Conservation (phyloP, 345 rosid species). For the Brassica carinata region DNA sequence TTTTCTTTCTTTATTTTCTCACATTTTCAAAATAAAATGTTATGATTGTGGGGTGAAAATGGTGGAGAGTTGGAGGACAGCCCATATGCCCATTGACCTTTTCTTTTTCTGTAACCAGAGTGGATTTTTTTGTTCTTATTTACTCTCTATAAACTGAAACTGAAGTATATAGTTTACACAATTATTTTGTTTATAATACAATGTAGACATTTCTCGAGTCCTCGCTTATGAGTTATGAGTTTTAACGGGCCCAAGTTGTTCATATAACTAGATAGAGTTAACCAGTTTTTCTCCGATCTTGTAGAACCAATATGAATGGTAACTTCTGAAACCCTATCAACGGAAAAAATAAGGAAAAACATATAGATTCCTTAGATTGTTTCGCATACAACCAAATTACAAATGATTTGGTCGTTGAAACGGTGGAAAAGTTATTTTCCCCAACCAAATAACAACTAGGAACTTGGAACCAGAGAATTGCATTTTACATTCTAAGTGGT, state of each 20-base stretch:
- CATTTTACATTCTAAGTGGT: neutral
- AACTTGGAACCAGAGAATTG: neutral
- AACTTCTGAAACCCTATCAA: conserved; percentile 1
- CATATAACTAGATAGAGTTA: neutral
- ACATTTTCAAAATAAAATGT: neutral
- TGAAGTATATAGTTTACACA: neutral
- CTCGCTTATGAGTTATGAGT: neutral
- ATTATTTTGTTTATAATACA: neutral
- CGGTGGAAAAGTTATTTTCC: neutral
- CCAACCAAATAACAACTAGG: neutral
- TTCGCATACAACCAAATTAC: neutral
- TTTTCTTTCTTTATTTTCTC: neutral
- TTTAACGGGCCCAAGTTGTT: neutral
- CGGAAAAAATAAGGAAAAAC: neutral
- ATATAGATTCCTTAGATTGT: neutral
- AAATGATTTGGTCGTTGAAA: conserved; percentile 1
- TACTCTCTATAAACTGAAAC: neutral
- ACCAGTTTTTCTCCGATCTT: neutral
- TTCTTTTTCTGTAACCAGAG: neutral
- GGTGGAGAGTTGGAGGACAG: conserved; percentile 29
- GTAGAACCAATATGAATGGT: neutral
- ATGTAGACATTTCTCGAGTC: neutral
- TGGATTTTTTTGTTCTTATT: neutral
- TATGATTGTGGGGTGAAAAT: conserved; percentile 31
- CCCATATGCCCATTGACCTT: conserved; percentile 4